Evolutionary conservation across 331 rosid species (phyloP), one percentile per base, ranked within the genome.

Genomic region (Erythrophleum ivorense): DNA sequence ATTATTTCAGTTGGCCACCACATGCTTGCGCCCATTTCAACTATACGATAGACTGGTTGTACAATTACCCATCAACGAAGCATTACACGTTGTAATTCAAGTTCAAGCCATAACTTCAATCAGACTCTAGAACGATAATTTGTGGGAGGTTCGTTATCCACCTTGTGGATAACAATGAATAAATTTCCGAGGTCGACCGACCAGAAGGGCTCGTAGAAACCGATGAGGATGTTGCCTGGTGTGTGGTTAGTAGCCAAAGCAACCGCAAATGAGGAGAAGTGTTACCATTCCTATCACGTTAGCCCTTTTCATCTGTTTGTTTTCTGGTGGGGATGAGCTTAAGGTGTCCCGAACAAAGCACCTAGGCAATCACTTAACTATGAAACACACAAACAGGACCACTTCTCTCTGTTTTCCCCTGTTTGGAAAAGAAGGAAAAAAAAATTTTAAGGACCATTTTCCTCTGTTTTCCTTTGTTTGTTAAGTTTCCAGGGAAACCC

Each of bases 141-240:
- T 29, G 13, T 43, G 3, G 5, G 52, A 91, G 92, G 92, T 90
- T 92, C 79, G 41, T 91, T 55, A 54, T 92, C 97, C 3, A 81
- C 73, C 18, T 89, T 77, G 85, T 92, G 95, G 54, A 87, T 82
- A 52, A 87, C 84, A 84, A 91, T 89, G 84, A 82, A 84, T 4
- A 87, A 41, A 62, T 92, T 92, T n/a, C 91, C 92, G 65, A 85
- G 8, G 3, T 89, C 89, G 2, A 90, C 82, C 53, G 88, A 81
- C 93, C 92, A 92, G 60, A 76, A 85, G 6, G 92, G 86, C 19
- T 85, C 85, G 2, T 85, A 88, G 76, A 90, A 89, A 55, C 93
- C 93, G 0, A 91, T 85, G 77, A 92, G 89, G 16, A 89, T 87
- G 83, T 92, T 89, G n/a, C 93, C 92, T 0, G 90, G 95, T 0